Percentiles rank a stretch among this genome's conserved stretches.
These are phyloP conservation scores for Pelargonium citronellum DNA, from an alignment of 441 rosid species.

Conservation along the genomic window DNA sequence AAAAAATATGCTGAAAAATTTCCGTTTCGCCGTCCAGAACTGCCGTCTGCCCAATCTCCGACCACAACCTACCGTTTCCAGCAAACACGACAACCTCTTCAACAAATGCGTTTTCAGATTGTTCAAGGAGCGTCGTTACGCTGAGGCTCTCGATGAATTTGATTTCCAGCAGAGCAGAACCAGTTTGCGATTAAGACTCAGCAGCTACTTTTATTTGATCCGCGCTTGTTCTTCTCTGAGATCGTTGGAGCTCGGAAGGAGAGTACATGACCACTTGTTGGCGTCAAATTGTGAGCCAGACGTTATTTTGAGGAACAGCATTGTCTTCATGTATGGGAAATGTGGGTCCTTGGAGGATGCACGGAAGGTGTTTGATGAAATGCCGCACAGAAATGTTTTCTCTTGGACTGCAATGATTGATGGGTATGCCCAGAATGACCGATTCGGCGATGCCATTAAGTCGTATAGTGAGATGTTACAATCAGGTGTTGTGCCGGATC, in stretches of 20 bases:
- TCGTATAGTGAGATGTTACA: conserved; percentile 40
- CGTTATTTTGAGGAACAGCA: conserved; percentile 42
- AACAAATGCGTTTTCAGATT: conserved; percentile 37
- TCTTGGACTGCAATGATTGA: conserved; percentile 53
- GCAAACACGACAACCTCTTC: conserved; percentile 27
- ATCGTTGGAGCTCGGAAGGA: conserved; percentile 38
- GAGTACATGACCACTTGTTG: conserved; percentile 38
- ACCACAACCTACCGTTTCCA: not conserved
- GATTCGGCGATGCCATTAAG: conserved; percentile 30
- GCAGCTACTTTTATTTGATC: conserved; percentile 35
- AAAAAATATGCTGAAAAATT: not conserved
- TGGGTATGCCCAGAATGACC: conserved; percentile 47
- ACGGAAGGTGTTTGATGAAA: conserved; percentile 44
- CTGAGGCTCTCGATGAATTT: conserved; percentile 48
- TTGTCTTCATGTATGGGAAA: conserved; percentile 52
- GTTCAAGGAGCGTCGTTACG: conserved; percentile 29
- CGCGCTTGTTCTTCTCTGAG: conserved; percentile 41
- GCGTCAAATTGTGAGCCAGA: conserved; percentile 32
- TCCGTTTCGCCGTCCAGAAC: not conserved
- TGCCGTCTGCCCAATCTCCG: conserved; percentile 4
- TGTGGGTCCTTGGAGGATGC: conserved; percentile 49
- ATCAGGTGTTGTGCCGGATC: conserved; percentile 40
- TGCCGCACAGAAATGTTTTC: conserved; percentile 41
- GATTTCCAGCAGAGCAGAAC: conserved; percentile 28
- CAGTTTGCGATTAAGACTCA: conserved; percentile 21